phyloP scores from a whole-genome alignment of 2,329 filamentous ascomycete species.

The Diaporthe eres region DNA sequence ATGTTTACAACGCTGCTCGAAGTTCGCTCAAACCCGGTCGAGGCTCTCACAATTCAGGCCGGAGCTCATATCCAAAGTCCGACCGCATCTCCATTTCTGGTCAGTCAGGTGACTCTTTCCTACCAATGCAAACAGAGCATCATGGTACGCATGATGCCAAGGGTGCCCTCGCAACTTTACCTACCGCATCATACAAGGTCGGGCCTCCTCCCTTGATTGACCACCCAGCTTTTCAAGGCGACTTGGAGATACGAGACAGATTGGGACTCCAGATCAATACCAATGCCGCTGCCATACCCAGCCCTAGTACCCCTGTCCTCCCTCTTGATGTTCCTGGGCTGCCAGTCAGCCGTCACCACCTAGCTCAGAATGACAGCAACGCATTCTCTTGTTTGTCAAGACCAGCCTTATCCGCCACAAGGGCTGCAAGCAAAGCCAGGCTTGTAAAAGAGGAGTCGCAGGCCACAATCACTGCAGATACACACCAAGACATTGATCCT shows the following conservation, averaged over 20 bases:
- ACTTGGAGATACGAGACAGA: slow-evolving; percentile 15
- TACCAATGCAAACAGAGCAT: not conserved
- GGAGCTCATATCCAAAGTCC: not conserved
- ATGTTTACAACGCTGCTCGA: slow-evolving; percentile 32
- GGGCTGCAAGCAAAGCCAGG: not conserved
- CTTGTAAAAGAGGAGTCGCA: not conserved
- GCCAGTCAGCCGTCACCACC: slow-evolving; percentile 24
- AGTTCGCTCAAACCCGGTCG: slow-evolving; percentile 5
- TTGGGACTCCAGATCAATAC: not conserved
- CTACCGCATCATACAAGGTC: not conserved
- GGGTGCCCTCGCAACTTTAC: not conserved
- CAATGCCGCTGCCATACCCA: not conserved
- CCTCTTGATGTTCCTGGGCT: not conserved
- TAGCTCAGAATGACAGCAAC: slow-evolving; percentile 15
- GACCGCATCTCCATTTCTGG: not conserved
- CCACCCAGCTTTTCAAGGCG: slow-evolving; percentile 25
- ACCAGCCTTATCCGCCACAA: not conserved
- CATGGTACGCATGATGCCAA: not conserved
- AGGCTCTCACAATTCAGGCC: slow-evolving; percentile 22
- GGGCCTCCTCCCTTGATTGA: slow-evolving; percentile 20
- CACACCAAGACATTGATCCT: slow-evolving; percentile 46
- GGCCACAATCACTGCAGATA: not conserved
- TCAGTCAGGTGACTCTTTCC: not conserved
- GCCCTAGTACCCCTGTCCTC: not conserved
- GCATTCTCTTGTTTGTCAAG: not conserved